Base-by-base conservation (phyloP, 805 yeast genomes). In the Hanseniaspora nectarophila region DNA sequence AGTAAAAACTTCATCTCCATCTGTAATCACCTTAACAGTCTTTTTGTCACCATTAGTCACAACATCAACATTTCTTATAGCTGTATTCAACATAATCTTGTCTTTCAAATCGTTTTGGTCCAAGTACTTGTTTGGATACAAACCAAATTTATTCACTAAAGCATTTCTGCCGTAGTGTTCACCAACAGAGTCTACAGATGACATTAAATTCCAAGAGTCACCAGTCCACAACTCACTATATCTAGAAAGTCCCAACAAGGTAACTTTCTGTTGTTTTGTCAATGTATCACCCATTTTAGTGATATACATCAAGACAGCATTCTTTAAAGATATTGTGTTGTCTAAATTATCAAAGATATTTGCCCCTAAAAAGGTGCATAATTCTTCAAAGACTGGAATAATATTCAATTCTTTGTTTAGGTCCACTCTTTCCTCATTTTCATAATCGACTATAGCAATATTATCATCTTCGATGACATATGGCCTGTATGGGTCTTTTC, bases 201-300 rank as follows among this genome's bases (percentile, higher is more conserved):
- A 53, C 7, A 53, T 53, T 23, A 65, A 63, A 15, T 72, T 73
- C 76, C 83, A 76, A 13, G 79, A 69, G 34, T 80, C 71, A 0
- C 90, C 95, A 60, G 76, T 80, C 86, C 89, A 85, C 18, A 81
- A 65, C 62, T 85, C 95, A 42, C 75, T 42, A 43, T 69, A 67
- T 57, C 89, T 68, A 13, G 73, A 61, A 51, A 73, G 60, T 48
- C 76, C 73, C 3, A 75, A 72, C 2, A 74, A 73, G 54, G 69
- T 70, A 5, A 59, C 54, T 13, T 67, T 67, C 58, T 81, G 86
- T 1, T 65, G 70, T 15, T 60, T 54, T 0, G 76, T 70, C 24
- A 82, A 63, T 12, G 72, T 59, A 39, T 64, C 61, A 13, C 72
- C 68, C 55, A 72, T 72, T 31, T 67, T 68, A 18, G 59, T 60